phyloP scores from a whole-genome alignment of 768 basidiomycete genomes.

The Fistulinella prunicolor region DNA sequence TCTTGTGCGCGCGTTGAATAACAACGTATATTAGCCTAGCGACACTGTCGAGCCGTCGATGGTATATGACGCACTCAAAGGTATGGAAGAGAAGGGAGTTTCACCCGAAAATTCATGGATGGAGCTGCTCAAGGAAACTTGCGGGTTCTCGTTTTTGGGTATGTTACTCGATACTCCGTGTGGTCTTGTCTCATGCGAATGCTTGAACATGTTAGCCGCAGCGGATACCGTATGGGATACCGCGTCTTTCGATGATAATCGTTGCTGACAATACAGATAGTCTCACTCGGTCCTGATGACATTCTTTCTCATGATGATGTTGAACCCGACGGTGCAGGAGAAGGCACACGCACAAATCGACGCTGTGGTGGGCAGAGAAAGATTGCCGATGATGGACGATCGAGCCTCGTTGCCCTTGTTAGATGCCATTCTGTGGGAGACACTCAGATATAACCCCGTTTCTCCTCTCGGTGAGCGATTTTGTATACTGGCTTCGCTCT shows the following conservation, averaged over 20 bases:
- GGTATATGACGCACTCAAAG: background rate
- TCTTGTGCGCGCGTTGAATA: background rate
- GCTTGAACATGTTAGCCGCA: background rate
- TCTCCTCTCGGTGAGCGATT: background rate
- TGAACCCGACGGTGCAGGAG: slow-evolving; percentile 11
- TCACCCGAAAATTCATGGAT: background rate
- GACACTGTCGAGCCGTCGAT: background rate
- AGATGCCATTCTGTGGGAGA: slow-evolving; percentile 35
- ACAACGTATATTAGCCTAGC: background rate
- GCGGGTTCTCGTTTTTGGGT: background rate
- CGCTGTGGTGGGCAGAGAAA: slow-evolving; percentile 10
- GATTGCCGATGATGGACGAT: slow-evolving; percentile 12
- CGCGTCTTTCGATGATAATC: background rate
- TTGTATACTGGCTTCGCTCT: background rate
- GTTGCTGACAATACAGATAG: background rate
- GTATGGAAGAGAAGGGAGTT: background rate
- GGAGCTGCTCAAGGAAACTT: background rate
- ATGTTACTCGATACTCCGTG: background rate
- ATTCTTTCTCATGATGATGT: slow-evolving; percentile 3
- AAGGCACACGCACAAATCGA: slow-evolving; percentile 9
- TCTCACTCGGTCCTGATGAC: background rate
- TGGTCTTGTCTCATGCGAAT: background rate
- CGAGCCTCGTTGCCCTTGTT: slow-evolving; percentile 31
- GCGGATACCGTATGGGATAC: slow-evolving; percentile 1
- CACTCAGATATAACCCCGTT: background rate